A percentile compares a stretch with the other conserved stretches of the same genome.
phyloP scores from a whole-genome alignment of 1,284 basidiomycete species.

The Spongispora temasekensis region DNA sequence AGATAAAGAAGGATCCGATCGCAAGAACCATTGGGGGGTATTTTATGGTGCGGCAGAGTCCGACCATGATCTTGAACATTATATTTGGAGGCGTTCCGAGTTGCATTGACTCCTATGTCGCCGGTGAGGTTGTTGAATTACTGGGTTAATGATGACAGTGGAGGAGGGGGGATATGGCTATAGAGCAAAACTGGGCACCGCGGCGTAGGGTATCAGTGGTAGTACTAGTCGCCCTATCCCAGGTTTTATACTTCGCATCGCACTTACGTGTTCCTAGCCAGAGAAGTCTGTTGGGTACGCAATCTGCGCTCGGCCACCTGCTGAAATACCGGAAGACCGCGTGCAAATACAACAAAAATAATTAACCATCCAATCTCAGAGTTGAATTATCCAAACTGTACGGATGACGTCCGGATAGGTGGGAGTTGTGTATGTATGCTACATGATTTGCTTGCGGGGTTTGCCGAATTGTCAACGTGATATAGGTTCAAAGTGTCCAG shows the following conservation, averaged over 20 bases:
- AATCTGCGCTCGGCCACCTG: background rate
- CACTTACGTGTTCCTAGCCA: background rate
- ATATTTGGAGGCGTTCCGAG: background rate
- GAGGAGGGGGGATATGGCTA: too few relatives aligned
- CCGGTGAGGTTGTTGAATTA: too few relatives aligned
- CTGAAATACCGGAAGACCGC: background rate
- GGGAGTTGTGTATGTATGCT: slow-evolving; percentile 19
- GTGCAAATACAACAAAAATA: background rate
- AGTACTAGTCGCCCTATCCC: too few relatives aligned
- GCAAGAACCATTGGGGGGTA: background rate
- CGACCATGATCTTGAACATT: slow-evolving; percentile 2
- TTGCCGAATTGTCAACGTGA: slow-evolving; percentile 7
- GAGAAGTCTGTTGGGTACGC: background rate
- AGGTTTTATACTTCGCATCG: background rate
- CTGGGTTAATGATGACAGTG: too few relatives aligned
- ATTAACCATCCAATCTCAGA: background rate
- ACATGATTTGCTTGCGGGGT: slow-evolving; percentile 19
- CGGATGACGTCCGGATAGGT: slow-evolving; percentile 13
- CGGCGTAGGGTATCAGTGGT: too few relatives aligned
- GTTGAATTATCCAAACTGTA: background rate
- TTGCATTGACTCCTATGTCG: too few relatives aligned
- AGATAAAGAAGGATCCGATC: slow-evolving; percentile 4
- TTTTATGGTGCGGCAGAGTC: background rate
- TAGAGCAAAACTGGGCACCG: too few relatives aligned
- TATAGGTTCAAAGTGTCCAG: slow-evolving; percentile 81